Base-by-base conservation (phyloP, 805 yeast genomes). In the Ogataea philodendri region DNA sequence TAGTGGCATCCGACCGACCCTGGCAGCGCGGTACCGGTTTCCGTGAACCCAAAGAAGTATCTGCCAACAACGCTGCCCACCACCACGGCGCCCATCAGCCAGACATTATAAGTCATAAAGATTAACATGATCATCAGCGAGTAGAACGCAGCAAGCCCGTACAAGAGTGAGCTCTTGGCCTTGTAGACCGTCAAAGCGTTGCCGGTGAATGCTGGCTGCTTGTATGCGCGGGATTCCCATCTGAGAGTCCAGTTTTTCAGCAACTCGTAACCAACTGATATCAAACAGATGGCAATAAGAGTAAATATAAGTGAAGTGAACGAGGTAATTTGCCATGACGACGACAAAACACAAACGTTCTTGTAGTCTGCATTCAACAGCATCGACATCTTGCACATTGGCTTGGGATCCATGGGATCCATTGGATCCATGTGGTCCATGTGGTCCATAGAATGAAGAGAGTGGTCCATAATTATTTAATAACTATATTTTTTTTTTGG, bases 21-120 rank as follows among this genome's bases (percentile, higher is more conserved):
- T 7, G 51, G 36, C 7, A 36, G 4, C 7, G 30, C 15, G 3
- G 42, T 9, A 5, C 44, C 44, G 3, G 43, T 22, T n/a, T 35
- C 33, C 14, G 32, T 33, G 28, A 41, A 41, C 5, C 54, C 54
- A 24, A 54, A 55, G 4, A 63, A 20, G 37, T 52, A 67, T 24
- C 57, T 55, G 2, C 75, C 75, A 1, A 59, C 1, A 5, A 55
- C 64, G 1, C 72, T 66, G 7, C 75, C 75, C 2, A 56, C 33
- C 18, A 59, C 64, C 23, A 67, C 70, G 3, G 72, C 61, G 18
- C 60, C 26, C 74, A 69, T 69, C 25, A 67, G 54, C 71, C 72
- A 69, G 31, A 65, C 57, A 42, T 69, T 69, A 48, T 65, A 69
- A 7, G 69, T 64, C 75, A 69, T 69, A 39, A 69, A 69, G 9